Base-by-base conservation (phyloP, 1,284 basidiomycete genomes). In the Ganoderma meredithae region DNA sequence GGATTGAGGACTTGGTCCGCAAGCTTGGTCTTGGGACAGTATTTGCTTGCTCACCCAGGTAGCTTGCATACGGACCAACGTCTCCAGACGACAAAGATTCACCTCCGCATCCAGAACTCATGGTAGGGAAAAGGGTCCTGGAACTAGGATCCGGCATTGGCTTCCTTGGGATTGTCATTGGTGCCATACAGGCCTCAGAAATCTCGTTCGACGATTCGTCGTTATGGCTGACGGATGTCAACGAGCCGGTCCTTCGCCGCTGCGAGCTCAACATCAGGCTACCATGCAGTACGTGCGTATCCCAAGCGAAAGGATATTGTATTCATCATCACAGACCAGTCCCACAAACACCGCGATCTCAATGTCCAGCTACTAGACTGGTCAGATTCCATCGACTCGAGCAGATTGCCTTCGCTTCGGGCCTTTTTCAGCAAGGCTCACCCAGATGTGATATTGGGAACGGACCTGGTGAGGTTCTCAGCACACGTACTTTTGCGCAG, bases 1-100 rank as follows among this genome's bases (percentile, higher is more conserved):
- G 93, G 93, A 6, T 78, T 94, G 55, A 84, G 90, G 64, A 94
- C 92, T 1, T 94, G 93, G 93, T 81, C 84, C 33, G 91, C 92
- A 1, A 90, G 91, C 73, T 85, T 90, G 56, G 80, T 85, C n/a
- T 81, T 94, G 15, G 86, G 88, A 0, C 84, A 89, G 61, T 89
- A 88, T 73, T 79, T 94, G n/a, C 83, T 88, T 27, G 67, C 73
- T 10, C 80, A 90, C 74, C 80, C 85, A 76, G 83, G 90, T 90
- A 75, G 17, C 53, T 61, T 13, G 13, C 47, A 41, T 3, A 4
- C 22, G n/a, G 13, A 10, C 3, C 40, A 4, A 15, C n/a, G 12
- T 60, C 27, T 22, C 15, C n/a, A n/a, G n/a, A n/a, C n/a, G n/a
- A n/a, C n/a, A n/a, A n/a, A n/a, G n/a, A n/a, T n/a, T n/a, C n/a